These are phyloP conservation scores for Leccinum fuscescens DNA, from an alignment of 1,284 basidiomycete species.

Conservation along the genomic window DNA sequence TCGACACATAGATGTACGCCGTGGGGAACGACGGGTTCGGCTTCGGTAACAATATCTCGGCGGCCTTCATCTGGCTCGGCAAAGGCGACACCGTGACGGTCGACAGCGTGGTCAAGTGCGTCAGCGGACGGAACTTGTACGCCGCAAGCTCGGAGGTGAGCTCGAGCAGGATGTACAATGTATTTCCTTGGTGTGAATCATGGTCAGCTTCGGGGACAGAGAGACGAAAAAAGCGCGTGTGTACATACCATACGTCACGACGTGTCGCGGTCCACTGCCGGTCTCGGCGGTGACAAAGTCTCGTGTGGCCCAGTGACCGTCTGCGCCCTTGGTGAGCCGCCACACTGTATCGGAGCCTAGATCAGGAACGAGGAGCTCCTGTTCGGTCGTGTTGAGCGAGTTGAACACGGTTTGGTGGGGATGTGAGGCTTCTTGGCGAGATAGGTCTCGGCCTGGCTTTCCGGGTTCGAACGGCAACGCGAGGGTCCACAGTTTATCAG, in stretches of 20 bases:
- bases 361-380: slow-evolving; percentile 70
- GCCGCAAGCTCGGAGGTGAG: slow-evolving; percentile 55
- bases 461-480: slow-evolving; percentile 39
- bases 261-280: slow-evolving; percentile 69
- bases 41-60: slow-evolving; percentile 55
- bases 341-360: slow-evolving; percentile 67
- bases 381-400: slow-evolving; percentile 31
- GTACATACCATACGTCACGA: slow-evolving; percentile 55
- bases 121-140: slow-evolving; percentile 44
- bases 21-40: slow-evolving; percentile 43
- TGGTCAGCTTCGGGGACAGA: neutral
- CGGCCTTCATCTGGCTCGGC: slow-evolving; percentile 44
- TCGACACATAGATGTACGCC: slow-evolving; percentile 59
- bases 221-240: too few species aligned
- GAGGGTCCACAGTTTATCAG: slow-evolving; percentile 25
- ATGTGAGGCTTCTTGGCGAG: slow-evolving; percentile 65
- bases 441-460: slow-evolving; percentile 55
- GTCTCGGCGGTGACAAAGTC: slow-evolving; percentile 45
- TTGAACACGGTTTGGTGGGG: slow-evolving; percentile 62
- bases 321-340: slow-evolving; percentile 43
- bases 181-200: slow-evolving; percentile 39
- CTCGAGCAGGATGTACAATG: slow-evolving; percentile 66
- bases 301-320: slow-evolving; percentile 45
- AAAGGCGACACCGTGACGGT: slow-evolving; percentile 45
- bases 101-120: slow-evolving; percentile 39